Evolutionary conservation across 2,329 filamentous ascomycete species (phyloP).

Genomic region (Sporothrix inflata): DNA sequence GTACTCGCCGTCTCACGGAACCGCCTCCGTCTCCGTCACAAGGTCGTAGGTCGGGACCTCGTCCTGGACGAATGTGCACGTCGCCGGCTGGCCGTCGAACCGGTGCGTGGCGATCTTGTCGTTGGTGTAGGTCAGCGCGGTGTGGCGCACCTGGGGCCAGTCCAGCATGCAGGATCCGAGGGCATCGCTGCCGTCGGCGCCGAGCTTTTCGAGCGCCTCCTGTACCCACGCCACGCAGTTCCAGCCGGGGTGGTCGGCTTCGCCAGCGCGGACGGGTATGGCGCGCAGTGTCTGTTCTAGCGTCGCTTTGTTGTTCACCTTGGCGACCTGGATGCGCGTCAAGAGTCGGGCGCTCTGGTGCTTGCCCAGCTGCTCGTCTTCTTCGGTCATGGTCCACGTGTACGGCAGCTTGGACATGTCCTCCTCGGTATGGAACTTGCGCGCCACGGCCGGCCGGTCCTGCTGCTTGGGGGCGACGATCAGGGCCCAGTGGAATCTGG

Average conservation of each 20-base stretch:
- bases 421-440: background rate
- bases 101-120: background rate
- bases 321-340: background rate
- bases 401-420: background rate
- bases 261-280: no score
- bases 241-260: no score
- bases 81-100: background rate
- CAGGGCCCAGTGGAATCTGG: background rate
- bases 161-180: no score
- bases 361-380: background rate
- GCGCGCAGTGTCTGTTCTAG: background rate
- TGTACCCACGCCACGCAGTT: no score
- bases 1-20: no score
- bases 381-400: background rate
- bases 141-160: no score
- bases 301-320: background rate
- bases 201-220: no score
- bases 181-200: no score
- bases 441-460: background rate
- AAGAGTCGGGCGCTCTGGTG: background rate
- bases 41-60: background rate
- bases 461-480: background rate
- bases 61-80: background rate
- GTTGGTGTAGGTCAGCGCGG: no score
- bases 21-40: background rate